These are phyloP conservation scores for Adiantum capillusveneris DNA, from an alignment of 75 land plant genomes.

Conservation along the genomic window DNA sequence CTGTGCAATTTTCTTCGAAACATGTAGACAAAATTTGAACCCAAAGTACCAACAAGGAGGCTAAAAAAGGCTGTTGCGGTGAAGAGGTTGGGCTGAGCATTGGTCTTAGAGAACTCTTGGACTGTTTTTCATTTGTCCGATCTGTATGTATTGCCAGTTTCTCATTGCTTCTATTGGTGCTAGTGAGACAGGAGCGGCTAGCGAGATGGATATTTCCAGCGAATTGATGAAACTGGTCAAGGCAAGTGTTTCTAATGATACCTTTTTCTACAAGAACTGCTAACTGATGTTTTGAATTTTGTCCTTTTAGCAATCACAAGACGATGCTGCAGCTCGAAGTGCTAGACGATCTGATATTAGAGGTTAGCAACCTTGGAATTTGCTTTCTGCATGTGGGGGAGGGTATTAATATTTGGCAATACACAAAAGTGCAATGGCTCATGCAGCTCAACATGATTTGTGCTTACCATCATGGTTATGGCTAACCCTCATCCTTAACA, in stretches of 20 bases:
- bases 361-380: not conserved
- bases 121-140: too few species aligned
- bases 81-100: too few species aligned
- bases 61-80: constrained; percentile 8
- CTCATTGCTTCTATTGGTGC: not conserved
- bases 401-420: too few species aligned
- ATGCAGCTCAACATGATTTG: not conserved
- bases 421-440: too few species aligned
- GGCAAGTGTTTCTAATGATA: not conserved
- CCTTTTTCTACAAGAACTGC: not conserved
- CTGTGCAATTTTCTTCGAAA: not conserved
- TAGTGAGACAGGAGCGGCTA: constrained; percentile 6
- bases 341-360: constrained; percentile 2
- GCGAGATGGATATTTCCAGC: constrained; percentile 7
- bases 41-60: constrained; percentile 23
- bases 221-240: constrained; percentile 10
- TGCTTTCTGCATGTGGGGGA: not conserved
- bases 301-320: constrained; percentile 6
- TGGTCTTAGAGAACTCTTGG: too few species aligned
- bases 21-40: constrained; percentile 19
- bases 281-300: too few species aligned
- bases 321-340: constrained; percentile 7
- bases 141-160: too few species aligned
- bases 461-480: too few species aligned
- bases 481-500: constrained; percentile 15